Evolutionary conservation across 1,284 basidiomycete species (phyloP), one percentile per base, ranked within the genome.

Genomic region (Leucocoprinus gongylophorus): DNA sequence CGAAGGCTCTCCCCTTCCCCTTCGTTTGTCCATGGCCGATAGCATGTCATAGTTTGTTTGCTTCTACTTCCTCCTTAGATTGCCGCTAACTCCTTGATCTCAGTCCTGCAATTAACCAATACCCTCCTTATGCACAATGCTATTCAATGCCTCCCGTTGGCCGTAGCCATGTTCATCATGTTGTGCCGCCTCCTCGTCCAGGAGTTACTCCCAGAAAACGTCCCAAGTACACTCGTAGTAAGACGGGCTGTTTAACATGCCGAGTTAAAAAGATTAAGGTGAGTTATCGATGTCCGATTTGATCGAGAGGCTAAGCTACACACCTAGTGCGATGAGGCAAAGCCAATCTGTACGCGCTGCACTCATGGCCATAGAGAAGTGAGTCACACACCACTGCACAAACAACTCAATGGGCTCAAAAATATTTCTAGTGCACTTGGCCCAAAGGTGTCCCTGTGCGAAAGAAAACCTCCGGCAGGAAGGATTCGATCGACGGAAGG

Each of bases 201-300:
- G 81, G 83, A 53, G 63, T 70, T 20, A 63, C 74, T 18, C 78
- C 81, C 60, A 78, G 87, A 55, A 89, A 88, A 66, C 83, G 88
- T 44, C 88, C 87, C 47, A 91, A 91, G 71, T 91, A 90, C 61
- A 90, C 88, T 56, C 79, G 88, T 59, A 88, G 85, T 70, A 91
- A 91, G 69, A 88, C 87, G 1, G 88, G 88, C 18, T 91, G 88
- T 62, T 67, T 91, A 62, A 91, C 88, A 28, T 91, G 88, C 73
- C 79, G 88, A 61, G 78, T 80, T 57, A 91, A 91, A 74, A 91
- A 91, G 76, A 87, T 91, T 61, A 91, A 91, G 79, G 88, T 88
- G 56, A 50, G 75, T 64, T 6, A 26, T 26, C 45, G 28, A 48
- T 46, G 37, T 39, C 32, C 23, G 33, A n/a, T 39, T 46, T 30